Evolutionary conservation across 208 protist genomes (phyloP), one percentile per base, ranked within the genome.

Genomic region (Trypanosoma conorhini): DNA sequence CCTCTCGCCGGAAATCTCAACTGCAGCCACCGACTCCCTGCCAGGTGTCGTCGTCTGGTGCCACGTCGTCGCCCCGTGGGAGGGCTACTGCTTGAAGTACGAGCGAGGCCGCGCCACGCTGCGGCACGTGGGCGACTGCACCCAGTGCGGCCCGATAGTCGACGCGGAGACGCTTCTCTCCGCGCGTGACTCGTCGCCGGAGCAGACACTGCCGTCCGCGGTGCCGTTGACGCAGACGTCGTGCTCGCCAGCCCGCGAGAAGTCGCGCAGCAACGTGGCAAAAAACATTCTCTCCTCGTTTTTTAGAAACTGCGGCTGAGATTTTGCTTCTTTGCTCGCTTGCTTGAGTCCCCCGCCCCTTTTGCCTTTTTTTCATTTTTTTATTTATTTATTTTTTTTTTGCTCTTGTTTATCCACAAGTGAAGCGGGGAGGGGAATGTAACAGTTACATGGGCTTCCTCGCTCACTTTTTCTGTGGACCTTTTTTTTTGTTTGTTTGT

Each of bases 41-140:
- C 54, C 10, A 22, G 50, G 52, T 21, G 35, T 3, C 52, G 22
- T 33, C 30, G 24, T 28, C 8, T 76, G 70, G 70, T 56, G 40
- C 56, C 56, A 56, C 54, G 52, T 76, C 0, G 38, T 76, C 12
- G 54, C 54, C 13, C 70, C 70, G 10, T 42, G 42, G 31, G 28
- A 38, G 30, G 70, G 70, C 19, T 76, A 69, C 35, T 76, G 70
- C 63, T 21, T 51, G 26, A 68, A 51, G 63, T 62, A 68, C 51
- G 61, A 59, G 54, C 24, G 33, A 1, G 70, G 70, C 8, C 13
- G n/a, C 10, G 17, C 28, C 13, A 7, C 70, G 40, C 70, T 76
- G 56, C 54, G 54, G 63, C 56, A 63, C 9, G 70, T 76, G 5
- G 55, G 56, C 2, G 63, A 76, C 44, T 33, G 31, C n/a, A 52